Conservation (phyloP, 78 protist genomes). For the Planoprotostelium fungivorum region DNA sequence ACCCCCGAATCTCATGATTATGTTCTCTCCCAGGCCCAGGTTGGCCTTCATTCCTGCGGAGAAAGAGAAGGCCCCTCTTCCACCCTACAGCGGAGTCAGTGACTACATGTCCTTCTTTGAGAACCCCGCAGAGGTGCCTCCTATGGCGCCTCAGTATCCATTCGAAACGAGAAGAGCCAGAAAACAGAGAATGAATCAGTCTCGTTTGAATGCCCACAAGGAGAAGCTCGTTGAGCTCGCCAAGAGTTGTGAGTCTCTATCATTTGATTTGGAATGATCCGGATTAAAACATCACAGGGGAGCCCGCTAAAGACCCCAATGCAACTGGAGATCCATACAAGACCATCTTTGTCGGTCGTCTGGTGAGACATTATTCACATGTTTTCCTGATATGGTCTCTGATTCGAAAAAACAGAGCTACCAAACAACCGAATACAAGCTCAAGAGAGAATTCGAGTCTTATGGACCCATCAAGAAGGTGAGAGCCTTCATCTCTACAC, state of each 20-base stretch:
- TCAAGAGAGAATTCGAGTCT: neutral
- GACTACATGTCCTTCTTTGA: neutral
- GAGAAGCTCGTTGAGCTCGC: neutral
- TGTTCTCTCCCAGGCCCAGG: neutral
- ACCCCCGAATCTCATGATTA: neutral
- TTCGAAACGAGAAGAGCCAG: neutral
- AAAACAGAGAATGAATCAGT: neutral
- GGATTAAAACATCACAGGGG: neutral
- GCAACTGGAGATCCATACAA: neutral
- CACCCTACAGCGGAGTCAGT: neutral
- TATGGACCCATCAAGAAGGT: neutral
- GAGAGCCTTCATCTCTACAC: neutral
- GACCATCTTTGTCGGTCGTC: neutral
- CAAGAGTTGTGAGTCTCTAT: neutral
- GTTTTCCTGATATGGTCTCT: too few species aligned
- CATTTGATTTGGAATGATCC: neutral
- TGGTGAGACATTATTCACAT: neutral
- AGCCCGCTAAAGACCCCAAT: conserved; percentile 1
- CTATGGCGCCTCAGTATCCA: neutral
- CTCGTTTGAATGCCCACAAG: neutral
- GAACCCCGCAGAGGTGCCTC: neutral
- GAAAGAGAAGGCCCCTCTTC: neutral
- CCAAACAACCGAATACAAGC: neutral
- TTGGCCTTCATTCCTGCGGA: neutral
- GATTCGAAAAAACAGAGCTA: neutral